Base-by-base conservation (phyloP, 1,139 yeast species). In the Nakaseomyces delphensis region DNA sequence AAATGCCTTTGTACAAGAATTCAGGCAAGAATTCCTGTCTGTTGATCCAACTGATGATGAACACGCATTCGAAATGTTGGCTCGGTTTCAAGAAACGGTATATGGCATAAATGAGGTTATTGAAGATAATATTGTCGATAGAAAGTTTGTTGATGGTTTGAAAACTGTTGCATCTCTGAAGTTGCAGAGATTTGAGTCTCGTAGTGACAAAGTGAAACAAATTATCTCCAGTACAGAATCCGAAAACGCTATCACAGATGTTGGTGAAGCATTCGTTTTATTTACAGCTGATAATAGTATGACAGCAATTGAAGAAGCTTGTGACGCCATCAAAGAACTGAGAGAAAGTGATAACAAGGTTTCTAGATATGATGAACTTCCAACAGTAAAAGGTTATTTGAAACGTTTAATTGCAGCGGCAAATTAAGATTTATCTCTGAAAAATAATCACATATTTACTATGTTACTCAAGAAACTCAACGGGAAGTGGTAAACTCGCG, bases 1-100 rank as follows among this genome's bases (percentile, higher is more conserved):
- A 31, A 67, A 70, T 42, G 73, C 73, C 51, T 75, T 81, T 46
- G 65, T 83, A 46, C 57, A 67, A 5, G 78, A 76, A 36, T 85
- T 87, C 57, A 71, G 70, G 51, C 58, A 67, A 31, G 67, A 71
- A 43, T 87, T 83, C 60, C 59, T 84, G 36, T 67, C 68, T 25
- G 77, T 81, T 9, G 75, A 76, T 36, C 70, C 68, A 28, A 69
- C 74, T 15, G 83, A 78, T 52, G 75, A 79, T 30, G 69, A 67
- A 15, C 79, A 73, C 44, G 73, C 74, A 63, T 79, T 78, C 57
- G 86, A 78, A 45, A 78, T 79, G 57, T 69, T 87, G 45, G 77
- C 78, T 47, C 76, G 96, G 59, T 73, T 86, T 55, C 94, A 84
- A 61, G 77, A 73, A 55, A 89, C 95, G 0, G 65, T 86, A 29